These are phyloP conservation scores for Candida germanica DNA, from an alignment of 805 yeast genomes.

Conservation along the genomic window DNA sequence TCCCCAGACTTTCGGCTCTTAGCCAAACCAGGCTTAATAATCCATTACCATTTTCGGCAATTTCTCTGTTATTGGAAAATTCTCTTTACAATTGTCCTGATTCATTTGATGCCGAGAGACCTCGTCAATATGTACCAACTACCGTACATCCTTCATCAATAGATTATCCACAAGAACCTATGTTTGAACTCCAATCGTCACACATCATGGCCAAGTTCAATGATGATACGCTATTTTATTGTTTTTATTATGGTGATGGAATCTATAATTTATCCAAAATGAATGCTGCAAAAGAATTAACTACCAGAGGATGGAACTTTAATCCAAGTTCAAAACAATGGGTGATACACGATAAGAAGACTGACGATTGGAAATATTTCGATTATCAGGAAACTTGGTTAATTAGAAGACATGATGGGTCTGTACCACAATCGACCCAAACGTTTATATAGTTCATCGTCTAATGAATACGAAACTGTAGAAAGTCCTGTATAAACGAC, in stretches of 20 bases:
- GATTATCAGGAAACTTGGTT: conserved; percentile 69
- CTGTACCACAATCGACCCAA: neutral
- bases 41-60: conserved; percentile 53
- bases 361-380: conserved; percentile 68
- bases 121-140: conserved; percentile 70
- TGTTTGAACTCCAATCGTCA: conserved; percentile 61
- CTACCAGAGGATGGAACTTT: conserved; percentile 76
- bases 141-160: conserved; percentile 87
- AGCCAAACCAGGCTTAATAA: conserved; percentile 44
- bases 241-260: conserved; percentile 74
- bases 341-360: conserved; percentile 68
- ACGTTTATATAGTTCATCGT: conserved; percentile 5
- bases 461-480: neutral
- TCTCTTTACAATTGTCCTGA: conserved; percentile 91
- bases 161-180: conserved; percentile 85
- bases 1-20: conserved; percentile 20
- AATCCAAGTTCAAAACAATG: conserved; percentile 74
- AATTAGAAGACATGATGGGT: conserved; percentile 39
- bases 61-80: conserved; percentile 62
- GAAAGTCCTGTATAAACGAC: too few species aligned
- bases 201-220: conserved; percentile 68
- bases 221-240: conserved; percentile 83
- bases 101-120: conserved; percentile 84
- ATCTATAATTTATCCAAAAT: conserved; percentile 32
- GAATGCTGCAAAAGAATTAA: conserved; percentile 75